Conservation (phyloP, 2,329 filamentous ascomycete genomes). For the Macroventuria anomochaeta region DNA sequence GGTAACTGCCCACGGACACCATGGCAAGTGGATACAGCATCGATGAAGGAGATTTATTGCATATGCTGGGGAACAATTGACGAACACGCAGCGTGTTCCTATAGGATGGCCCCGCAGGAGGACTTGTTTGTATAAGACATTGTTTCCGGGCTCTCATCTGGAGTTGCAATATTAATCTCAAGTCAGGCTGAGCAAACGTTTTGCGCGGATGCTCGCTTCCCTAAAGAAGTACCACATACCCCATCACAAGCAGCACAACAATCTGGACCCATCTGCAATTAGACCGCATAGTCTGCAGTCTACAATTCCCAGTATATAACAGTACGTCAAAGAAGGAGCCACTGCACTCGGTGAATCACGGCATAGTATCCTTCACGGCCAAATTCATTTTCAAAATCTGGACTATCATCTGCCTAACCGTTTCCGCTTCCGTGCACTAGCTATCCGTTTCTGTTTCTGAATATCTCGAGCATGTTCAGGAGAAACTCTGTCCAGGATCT, state of each 20-base stretch:
- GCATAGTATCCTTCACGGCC: not conserved
- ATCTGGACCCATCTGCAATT: not conserved
- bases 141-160: not conserved
- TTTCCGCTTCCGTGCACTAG: not conserved
- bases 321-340: not conserved
- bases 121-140: not conserved
- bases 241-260: not conserved
- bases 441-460: too few relatives aligned
- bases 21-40: not conserved
- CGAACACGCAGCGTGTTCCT: constrained; percentile 18
- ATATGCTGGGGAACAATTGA: constrained; percentile 18
- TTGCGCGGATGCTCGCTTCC: not conserved
- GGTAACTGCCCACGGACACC: not conserved
- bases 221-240: not conserved
- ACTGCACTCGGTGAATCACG: not conserved
- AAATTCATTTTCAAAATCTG: not conserved
- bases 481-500: constrained; percentile 1
- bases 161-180: not conserved
- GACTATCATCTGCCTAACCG: not conserved
- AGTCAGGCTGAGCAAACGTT: not conserved
- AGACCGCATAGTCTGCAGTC: not conserved
- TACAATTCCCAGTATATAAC: not conserved
- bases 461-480: not conserved
- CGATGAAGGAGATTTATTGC: constrained; percentile 9
- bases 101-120: not conserved